Conservation (phyloP, 768 basidiomycete genomes). For the Amanita muscaria region DNA sequence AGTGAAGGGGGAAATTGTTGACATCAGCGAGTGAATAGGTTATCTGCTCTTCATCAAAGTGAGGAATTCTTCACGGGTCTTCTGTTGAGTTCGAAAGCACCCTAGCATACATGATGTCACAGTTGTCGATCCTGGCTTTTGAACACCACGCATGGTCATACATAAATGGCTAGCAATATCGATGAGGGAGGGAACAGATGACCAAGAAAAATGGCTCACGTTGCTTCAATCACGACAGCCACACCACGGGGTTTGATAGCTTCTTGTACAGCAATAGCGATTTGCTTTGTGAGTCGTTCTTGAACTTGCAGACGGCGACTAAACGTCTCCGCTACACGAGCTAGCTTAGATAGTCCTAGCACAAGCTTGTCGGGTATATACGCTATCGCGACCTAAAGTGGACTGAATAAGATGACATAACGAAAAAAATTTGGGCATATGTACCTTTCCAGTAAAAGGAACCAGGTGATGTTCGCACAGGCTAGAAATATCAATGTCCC, state of each 20-base stretch:
- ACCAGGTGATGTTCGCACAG: constrained; percentile 98
- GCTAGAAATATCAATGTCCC: constrained; percentile 95
- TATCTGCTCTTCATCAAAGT: constrained; percentile 60
- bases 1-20: not conserved
- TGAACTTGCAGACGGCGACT: constrained; percentile 94
- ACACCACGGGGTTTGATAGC: constrained; percentile 97
- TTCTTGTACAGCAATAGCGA: constrained; percentile 96
- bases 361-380: constrained; percentile 96
- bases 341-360: constrained; percentile 91
- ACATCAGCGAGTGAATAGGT: too few species aligned
- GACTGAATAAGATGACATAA: constrained; percentile 15
- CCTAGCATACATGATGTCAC: constrained; percentile 98
- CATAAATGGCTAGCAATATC: constrained; percentile 69
- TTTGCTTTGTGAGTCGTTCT: constrained; percentile 94
- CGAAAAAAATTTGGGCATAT: constrained; percentile 10
- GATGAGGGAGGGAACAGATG: constrained; percentile 2
- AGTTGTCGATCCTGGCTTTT: constrained; percentile 94
- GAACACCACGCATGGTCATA: constrained; percentile 99
- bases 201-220: constrained; percentile 41
- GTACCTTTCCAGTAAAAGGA: constrained; percentile 93
- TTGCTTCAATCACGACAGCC: constrained; percentile 98
- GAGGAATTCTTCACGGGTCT: constrained; percentile 95
- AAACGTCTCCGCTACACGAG: constrained; percentile 95
- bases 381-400: constrained; percentile 80
- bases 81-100: constrained; percentile 96